These are phyloP conservation scores for Bifiguratus adelaidae DNA, from an alignment of 192 early-diverging fungal species.

Conservation along the genomic window DNA sequence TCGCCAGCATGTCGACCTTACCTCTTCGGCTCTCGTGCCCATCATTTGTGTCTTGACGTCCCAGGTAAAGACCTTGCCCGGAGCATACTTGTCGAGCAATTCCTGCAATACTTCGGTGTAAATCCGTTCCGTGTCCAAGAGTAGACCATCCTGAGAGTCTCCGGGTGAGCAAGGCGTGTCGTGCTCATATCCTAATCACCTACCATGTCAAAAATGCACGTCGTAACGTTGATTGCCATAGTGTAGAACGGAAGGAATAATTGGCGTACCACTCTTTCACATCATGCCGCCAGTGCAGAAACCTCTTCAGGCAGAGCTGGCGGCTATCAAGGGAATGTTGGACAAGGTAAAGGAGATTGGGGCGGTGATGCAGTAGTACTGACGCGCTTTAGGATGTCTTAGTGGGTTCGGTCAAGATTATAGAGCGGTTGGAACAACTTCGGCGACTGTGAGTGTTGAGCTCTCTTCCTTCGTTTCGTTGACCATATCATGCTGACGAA, in stretches of 20 bases:
- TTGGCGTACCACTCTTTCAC: no score
- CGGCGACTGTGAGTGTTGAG: no score
- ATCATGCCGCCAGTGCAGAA: no score
- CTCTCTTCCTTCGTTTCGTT: no score
- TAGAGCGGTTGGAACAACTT: no score
- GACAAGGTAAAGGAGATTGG: no score
- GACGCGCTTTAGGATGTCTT: no score
- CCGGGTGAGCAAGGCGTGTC: neutral
- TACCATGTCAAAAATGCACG: constrained; percentile 72
- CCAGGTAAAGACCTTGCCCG: constrained; percentile 44
- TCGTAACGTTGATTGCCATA: constrained; percentile 25
- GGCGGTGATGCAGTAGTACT: no score
- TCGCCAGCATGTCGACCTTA: constrained; percentile 5
- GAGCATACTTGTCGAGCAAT: constrained; percentile 62
- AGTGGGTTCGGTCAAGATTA: no score
- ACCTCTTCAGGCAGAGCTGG: no score
- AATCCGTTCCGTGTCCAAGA: constrained; percentile 80
- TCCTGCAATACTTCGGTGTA: constrained; percentile 80
- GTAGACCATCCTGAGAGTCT: constrained; percentile 45
- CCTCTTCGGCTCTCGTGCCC: constrained; percentile 50
- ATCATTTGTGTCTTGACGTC: constrained; percentile 66
- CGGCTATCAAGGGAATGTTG: no score
- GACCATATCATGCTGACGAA: no score
- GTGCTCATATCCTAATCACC: neutral
- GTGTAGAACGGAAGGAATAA: neutral